Base-by-base conservation (phyloP, 2,329 filamentous ascomycete genomes). In the Paecilomyces fulvus region DNA sequence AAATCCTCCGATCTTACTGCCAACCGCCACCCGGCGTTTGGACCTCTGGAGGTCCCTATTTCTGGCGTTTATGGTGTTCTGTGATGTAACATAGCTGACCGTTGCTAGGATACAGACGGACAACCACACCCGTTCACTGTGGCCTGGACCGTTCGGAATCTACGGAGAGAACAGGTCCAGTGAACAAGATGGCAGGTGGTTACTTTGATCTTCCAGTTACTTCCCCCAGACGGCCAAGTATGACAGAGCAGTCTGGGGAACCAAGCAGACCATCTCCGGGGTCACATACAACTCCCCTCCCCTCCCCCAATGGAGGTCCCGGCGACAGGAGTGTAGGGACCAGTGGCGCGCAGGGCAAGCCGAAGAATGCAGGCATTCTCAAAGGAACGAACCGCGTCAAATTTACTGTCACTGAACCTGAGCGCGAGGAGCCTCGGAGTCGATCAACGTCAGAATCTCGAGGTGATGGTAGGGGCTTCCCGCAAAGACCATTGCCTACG, bases 281-380 rank as follows among this genome's bases (percentile, higher is more conserved):
- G 58, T 63, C 63, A 60, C 61, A 61, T 63, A 63, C 62, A 59
- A 66, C 66, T 31, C 60, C 64, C 56, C 58, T 60, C 12, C 55
- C 58, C 17, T 59, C 55, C 31, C 59, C 65, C 59, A 66, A 63
- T 65, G 65, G 68, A 58, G 60, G 53, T 58, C 51, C 55, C 28
- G 56, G 60, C 50, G 61, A 62, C 50, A 58, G 59, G 25, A 59
- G 59, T 46, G 52, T 55, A 51, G 65, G 65, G 53, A 56, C 63
- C 48, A 63, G 55, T 55, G 65, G 59, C 53, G 63, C 64, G 60
- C 70, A 67, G 63, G 62, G 61, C 61, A 70, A 58, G 62, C 59
- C 65, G 60, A 63, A 67, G 70, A 73, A 73, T 73, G 70, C 65
- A 63, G 66, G 69, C 58, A 71, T 70, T 67, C 64, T 67, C 49